phyloP scores from a whole-genome alignment of 1,284 basidiomycete species.

The Cutaneotrichosporon curvatum region DNA sequence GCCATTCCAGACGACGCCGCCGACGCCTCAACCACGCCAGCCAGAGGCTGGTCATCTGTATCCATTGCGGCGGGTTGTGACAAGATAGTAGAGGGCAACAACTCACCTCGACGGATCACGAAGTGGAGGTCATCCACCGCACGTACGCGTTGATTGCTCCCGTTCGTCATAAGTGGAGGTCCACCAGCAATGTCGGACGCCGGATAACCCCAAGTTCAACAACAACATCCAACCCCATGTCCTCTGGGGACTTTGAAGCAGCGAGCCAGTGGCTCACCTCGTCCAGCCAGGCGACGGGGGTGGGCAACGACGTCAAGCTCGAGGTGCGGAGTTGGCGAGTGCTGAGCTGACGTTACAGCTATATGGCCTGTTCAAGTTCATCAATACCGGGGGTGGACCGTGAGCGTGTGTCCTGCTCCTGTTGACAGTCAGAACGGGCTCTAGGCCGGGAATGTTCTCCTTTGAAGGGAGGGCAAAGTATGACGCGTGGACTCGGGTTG shows the following conservation, averaged over 20 bases:
- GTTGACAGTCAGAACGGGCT: constrained; percentile 45
- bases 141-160: too few relatives aligned
- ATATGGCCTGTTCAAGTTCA: constrained; percentile 76
- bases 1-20: constrained; percentile 33
- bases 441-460: constrained; percentile 73
- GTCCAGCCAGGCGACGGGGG: constrained; percentile 23
- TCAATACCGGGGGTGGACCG: constrained; percentile 49
- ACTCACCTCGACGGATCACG: too few relatives aligned
- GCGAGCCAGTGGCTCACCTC: constrained; percentile 32
- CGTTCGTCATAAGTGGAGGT: background rate
- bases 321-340: constrained; percentile 24
- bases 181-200: background rate
- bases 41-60: background rate
- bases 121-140: background rate
- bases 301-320: constrained; percentile 35
- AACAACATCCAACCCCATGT: background rate
- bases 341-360: constrained; percentile 52
- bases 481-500: constrained; percentile 69
- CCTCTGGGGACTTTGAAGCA: constrained; percentile 18
- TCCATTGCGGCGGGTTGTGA: background rate
- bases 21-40: background rate
- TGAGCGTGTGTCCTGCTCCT: constrained; percentile 11
- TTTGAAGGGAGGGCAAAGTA: constrained; percentile 74
- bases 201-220: too few relatives aligned
- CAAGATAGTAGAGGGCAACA: background rate